Evolutionary conservation across 2,329 filamentous ascomycete genomes (phyloP).

Genomic region (Amauroascus verrucosus): DNA sequence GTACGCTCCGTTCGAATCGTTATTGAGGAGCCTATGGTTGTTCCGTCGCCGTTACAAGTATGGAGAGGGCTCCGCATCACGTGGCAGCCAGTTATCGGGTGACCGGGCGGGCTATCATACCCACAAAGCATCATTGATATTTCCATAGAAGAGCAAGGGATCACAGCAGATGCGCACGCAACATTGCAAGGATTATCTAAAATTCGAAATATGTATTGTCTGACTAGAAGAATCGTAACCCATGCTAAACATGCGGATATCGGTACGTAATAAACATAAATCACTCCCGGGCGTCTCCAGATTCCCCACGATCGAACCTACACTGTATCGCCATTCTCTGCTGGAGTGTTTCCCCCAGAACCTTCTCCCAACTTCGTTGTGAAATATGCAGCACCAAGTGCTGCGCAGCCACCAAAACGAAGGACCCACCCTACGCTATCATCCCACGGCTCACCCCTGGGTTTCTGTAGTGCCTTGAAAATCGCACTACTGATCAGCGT

Average conservation of each 20-base stretch:
- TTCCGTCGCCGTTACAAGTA: background rate
- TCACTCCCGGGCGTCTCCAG: background rate
- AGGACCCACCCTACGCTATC: constrained; percentile 79
- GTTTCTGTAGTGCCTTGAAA: constrained; percentile 79
- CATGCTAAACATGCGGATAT: background rate
- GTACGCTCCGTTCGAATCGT: background rate
- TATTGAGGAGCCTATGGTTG: background rate
- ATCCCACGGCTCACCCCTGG: constrained; percentile 72
- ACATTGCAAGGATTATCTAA: too few species aligned
- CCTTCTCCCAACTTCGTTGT: constrained; percentile 59
- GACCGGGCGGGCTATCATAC: background rate
- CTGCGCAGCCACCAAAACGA: constrained; percentile 69
- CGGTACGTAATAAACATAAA: background rate
- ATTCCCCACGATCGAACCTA: background rate
- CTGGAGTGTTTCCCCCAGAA: background rate
- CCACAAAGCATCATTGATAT: too few species aligned
- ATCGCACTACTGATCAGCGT: constrained; percentile 75
- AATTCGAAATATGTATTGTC: too few species aligned
- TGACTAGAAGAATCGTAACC: background rate
- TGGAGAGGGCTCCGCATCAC: background rate
- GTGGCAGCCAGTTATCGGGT: background rate
- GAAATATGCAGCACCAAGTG: constrained; percentile 65
- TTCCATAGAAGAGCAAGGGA: too few species aligned
- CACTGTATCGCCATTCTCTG: constrained; percentile 4
- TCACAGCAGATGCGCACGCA: too few species aligned